Conservation (phyloP, 495 filamentous ascomycete species). For the Penicillium cosmopolitanum region DNA sequence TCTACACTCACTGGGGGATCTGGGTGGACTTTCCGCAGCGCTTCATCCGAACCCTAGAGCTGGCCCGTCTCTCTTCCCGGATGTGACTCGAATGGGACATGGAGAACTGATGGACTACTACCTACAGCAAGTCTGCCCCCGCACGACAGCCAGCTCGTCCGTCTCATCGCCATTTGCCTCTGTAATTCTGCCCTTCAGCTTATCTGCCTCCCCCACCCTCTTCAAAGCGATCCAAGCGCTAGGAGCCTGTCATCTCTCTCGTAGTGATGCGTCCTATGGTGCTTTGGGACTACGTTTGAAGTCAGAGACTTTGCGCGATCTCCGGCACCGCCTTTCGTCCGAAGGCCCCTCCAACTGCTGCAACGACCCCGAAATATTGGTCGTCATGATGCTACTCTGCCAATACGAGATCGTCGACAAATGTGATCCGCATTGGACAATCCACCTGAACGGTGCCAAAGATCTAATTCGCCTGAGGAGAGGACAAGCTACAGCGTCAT, state of each 20-base stretch:
- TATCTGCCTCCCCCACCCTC: conserved; percentile 41
- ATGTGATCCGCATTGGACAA: conserved; percentile 48
- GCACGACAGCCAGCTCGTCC: conserved; percentile 42
- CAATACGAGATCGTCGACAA: conserved; percentile 51
- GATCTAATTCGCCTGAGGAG: conserved; percentile 44
- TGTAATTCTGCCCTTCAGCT: conserved; percentile 42
- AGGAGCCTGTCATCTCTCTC: conserved; percentile 44
- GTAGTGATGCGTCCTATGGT: conserved; percentile 33
- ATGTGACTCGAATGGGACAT: conserved; percentile 29
- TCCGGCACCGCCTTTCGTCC: conserved; percentile 36
- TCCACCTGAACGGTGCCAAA: conserved; percentile 49
- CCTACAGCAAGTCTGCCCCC: conserved; percentile 47
- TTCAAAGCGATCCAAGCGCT: conserved; percentile 47
- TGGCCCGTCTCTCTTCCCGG: conserved; percentile 36
- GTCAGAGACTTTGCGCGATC: conserved; percentile 41
- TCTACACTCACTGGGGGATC: neutral
- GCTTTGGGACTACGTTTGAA: conserved; percentile 41
- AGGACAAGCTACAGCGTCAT: conserved; percentile 24
- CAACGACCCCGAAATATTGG: conserved; percentile 42
- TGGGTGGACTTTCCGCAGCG: neutral
- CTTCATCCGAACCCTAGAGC: conserved; percentile 17
- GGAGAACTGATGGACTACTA: conserved; percentile 47
- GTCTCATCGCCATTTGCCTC: conserved; percentile 47
- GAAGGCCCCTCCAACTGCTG: conserved; percentile 30
- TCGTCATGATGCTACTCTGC: conserved; percentile 52